phyloP scores from a whole-genome alignment of 306 rosid genomes.

The Prunus kanzakura region DNA sequence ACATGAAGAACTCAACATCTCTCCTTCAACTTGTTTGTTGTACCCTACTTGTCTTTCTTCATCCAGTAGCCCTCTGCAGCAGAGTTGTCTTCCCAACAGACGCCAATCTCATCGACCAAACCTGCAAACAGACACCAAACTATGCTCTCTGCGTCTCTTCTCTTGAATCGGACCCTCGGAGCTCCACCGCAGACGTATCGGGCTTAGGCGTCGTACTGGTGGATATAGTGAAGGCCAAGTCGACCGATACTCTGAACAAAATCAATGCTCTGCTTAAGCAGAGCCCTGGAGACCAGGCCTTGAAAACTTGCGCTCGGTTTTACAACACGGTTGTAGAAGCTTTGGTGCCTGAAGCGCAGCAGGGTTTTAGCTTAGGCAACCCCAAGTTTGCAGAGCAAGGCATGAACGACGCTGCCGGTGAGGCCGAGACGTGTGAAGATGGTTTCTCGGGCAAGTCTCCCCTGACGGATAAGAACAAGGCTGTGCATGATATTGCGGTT shows the following conservation, averaged over 20 bases:
- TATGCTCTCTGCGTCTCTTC: conserved; percentile 27
- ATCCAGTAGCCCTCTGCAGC: not conserved
- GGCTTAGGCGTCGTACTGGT: conserved; percentile 39
- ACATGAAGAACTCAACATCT: not conserved
- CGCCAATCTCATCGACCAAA: conserved; percentile 24
- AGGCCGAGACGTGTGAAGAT: conserved; percentile 30
- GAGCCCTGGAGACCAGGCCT: not conserved
- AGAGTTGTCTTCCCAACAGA: not conserved
- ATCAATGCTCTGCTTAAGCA: conserved; percentile 14
- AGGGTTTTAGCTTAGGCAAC: conserved; percentile 34
- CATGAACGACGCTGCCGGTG: conserved; percentile 32
- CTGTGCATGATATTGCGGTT: conserved; percentile 20
- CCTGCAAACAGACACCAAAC: conserved; percentile 46
- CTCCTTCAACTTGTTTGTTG: not conserved
- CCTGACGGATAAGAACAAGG: conserved; percentile 22
- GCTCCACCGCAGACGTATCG: conserved; percentile 19
- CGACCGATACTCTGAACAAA: conserved; percentile 4
- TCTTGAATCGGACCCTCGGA: conserved; percentile 33
- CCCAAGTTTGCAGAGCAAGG: conserved; percentile 41
- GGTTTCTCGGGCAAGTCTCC: conserved; percentile 40
- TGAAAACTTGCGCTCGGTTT: conserved; percentile 18
- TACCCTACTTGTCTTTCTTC: not conserved
- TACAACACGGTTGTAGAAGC: conserved; percentile 28
- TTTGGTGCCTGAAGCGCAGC: conserved; percentile 36
- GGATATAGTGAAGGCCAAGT: conserved; percentile 8